phyloP scores from a whole-genome alignment of 2,329 filamentous ascomycete genomes.

The Fusarium kyushuense region DNA sequence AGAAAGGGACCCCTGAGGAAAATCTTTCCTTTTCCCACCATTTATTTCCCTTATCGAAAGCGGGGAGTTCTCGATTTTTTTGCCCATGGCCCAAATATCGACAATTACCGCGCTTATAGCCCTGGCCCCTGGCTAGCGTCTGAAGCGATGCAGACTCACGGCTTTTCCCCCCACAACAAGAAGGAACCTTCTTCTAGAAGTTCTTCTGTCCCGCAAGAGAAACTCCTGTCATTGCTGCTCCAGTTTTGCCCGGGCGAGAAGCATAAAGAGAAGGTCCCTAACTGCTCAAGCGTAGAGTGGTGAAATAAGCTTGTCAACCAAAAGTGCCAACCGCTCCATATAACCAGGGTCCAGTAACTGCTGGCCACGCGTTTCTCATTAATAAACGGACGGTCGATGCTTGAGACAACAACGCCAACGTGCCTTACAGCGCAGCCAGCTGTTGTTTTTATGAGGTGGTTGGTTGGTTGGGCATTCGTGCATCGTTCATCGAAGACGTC shows the following conservation, averaged over 20 bases:
- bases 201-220: slow-evolving; percentile 22
- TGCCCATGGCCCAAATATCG: slow-evolving; percentile 22
- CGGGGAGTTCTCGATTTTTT: slow-evolving; percentile 27
- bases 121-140: slow-evolving; percentile 38
- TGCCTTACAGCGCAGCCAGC: not conserved
- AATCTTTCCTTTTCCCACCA: slow-evolving; percentile 30
- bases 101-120: slow-evolving; percentile 28
- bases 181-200: slow-evolving; percentile 35
- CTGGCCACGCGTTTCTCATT: slow-evolving; percentile 20
- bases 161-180: slow-evolving; percentile 25
- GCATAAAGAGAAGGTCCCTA: slow-evolving; percentile 31
- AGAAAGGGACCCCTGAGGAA: slow-evolving; percentile 24
- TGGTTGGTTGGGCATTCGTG: slow-evolving; percentile 45
- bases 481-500: slow-evolving; percentile 28
- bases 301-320: slow-evolving; percentile 12
- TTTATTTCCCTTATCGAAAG: slow-evolving; percentile 30
- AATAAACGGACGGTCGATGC: slow-evolving; percentile 17
- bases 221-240: slow-evolving; percentile 26
- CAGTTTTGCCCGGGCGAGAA: slow-evolving; percentile 34
- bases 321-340: slow-evolving; percentile 14
- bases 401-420: slow-evolving; percentile 17
- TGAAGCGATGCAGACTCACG: slow-evolving; percentile 24
- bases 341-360: slow-evolving; percentile 7
- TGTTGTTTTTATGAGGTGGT: slow-evolving; percentile 29
- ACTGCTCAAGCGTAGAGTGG: not conserved